Base-by-base conservation (phyloP, 768 basidiomycete genomes). In the Pleurotus giganteus region DNA sequence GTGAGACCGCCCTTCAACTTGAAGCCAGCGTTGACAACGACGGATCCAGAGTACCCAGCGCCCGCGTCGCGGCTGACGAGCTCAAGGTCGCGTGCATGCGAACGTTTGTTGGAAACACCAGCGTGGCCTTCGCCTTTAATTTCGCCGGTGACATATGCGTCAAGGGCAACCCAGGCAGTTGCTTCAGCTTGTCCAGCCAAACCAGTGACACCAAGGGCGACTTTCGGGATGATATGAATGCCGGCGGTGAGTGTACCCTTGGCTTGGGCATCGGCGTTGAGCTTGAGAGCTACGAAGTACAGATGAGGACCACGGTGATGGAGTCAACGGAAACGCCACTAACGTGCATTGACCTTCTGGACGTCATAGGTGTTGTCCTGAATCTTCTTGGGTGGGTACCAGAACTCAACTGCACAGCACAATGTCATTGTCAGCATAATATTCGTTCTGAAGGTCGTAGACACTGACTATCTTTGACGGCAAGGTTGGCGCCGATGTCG, bases 1-100 rank as follows among this genome's bases (percentile, higher is more conserved):
- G 29, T 32, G 9, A 51, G 21, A 37, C 49, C 49, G 26, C 49
- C 49, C 31, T 51, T 34, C 23, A 51, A n/a, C 31, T 51, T 51
- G 49, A 51, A 23, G 21, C 49, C 49, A 37, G 49, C 49, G 6
- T 51, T 51, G 34, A 51, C 12, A 9, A 32, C 49, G n/a, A 51
- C 9, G 17, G 31, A 36, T 8, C 49, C 49, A 21, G 49, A 51
- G 34, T 36, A 51, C 9, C 49, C 49, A 19, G 49, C 49, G 23
- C n/a, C 49, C 5, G 34, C 31, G n/a, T 51, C 19, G 49, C 49
- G 49, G 31, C 13, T 19, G 23, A 24, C 49, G 9, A 51, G 12
- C 8, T 51, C 49, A 5, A 51, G 24, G 21, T 51, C 49, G 34
- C 49, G 49, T 12, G 49, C 31, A 24, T 51, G 49, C 21, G 49